These are phyloP conservation scores for Microdochium trichocladiopsis DNA, from an alignment of 2,329 filamentous ascomycete species.

Conservation along the genomic window DNA sequence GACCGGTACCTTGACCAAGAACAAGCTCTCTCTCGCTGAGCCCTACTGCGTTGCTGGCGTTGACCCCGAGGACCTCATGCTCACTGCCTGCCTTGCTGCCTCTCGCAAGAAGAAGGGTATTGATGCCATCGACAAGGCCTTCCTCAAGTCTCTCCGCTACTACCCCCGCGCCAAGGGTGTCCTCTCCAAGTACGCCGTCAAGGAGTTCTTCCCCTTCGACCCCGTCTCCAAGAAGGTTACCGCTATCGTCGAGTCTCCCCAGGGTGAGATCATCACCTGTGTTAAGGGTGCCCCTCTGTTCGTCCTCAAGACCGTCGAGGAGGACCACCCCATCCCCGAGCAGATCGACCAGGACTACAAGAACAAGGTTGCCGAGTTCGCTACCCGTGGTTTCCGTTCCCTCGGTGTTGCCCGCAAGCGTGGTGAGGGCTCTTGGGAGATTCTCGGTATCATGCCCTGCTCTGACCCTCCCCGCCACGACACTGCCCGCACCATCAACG, in stretches of 20 bases:
- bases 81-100: constrained; percentile 83
- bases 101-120: constrained; percentile 95
- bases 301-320: constrained; percentile 80
- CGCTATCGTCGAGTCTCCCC: constrained; percentile 73
- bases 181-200: constrained; percentile 75
- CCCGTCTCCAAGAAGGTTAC: constrained; percentile 91
- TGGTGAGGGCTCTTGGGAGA: constrained; percentile 76
- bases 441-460: constrained; percentile 92
- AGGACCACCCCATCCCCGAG: constrained; percentile 73
- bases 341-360: constrained; percentile 79
- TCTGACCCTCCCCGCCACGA: constrained; percentile 87
- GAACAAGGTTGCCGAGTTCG: constrained; percentile 88
- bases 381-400: constrained; percentile 87
- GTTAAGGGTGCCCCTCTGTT: constrained; percentile 88
- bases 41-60: constrained; percentile 79
- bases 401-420: constrained; percentile 90
- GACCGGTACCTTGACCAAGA: constrained; percentile 89
- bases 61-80: constrained; percentile 81
- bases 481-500: constrained; percentile 82
- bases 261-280: constrained; percentile 79
- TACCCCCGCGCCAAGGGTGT: constrained; percentile 78
- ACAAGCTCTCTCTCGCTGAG: constrained; percentile 83
- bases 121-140: constrained; percentile 91
- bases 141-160: constrained; percentile 76
- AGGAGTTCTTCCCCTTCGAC: constrained; percentile 84